Base-by-base conservation (phyloP, 2,329 filamentous ascomycete genomes). In the Penicillium paneum region DNA sequence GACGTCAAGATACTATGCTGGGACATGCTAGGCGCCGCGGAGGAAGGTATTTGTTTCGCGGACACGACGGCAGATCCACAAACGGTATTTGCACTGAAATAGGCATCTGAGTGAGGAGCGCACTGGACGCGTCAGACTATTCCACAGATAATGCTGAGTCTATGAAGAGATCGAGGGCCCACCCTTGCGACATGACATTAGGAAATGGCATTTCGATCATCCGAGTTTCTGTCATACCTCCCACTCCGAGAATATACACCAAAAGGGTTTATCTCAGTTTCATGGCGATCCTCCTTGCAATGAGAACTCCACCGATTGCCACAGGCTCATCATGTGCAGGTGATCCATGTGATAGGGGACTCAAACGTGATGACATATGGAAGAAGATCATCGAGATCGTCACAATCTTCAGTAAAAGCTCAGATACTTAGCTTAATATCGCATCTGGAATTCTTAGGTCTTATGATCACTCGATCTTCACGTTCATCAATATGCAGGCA, bases 41-140 rank as follows among this genome's bases (percentile, higher is more conserved):
- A 74, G 52, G 76, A 79, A 60, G 76, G 74, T 17, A 67, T 79
- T 39, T 74, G 75, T 58, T 71, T 79, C 58, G 77, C 76, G 40
- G 77, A 80, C 68, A 78, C 76, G 11, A 67, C 67, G 52, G 64
- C 57, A 44, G 68, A 74, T 29, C 73, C 76, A 8, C 68, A 67
- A 59, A 71, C 71, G 67, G 68, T 71, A n/a, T 75, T 76, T 67
- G 65, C 62, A 15, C 41, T 72, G 42, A 64, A 58, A 36, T 68
- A 53, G 54, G 54, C 46, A 41, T 56, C 50, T 32, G 50, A 24
- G 40, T 48, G 49, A 45, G 29, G 49, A 35, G 34, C 41, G 39
- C 26, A 39, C 36, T 26, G 31, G 39, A 39, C 24, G 55, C 41
- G 39, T 52, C 49, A 50, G 55, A 42, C 34, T 42, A 47, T 42